phyloP scores from a whole-genome alignment of 257 asterid genomes.

The Linderniella brevidens region DNA sequence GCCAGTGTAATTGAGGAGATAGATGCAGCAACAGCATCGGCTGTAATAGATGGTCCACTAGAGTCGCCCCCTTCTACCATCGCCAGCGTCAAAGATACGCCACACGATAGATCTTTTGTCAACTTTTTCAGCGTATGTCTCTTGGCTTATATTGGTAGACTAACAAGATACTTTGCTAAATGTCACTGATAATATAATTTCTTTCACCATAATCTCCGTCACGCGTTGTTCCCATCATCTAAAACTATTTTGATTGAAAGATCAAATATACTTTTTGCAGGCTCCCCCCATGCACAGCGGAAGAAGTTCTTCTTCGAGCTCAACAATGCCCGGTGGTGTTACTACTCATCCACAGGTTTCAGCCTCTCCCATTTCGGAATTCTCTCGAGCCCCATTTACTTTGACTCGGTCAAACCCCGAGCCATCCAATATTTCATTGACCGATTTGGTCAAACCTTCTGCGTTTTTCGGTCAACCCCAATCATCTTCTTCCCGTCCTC shows the following conservation, averaged over 20 bases:
- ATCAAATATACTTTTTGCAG: conserved; percentile 18
- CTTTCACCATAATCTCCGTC: too few species aligned
- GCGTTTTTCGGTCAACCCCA: conserved; percentile 56
- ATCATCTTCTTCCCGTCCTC: conserved; percentile 38
- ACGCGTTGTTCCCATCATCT: too few species aligned
- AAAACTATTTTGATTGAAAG: too few species aligned
- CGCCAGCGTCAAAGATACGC: conserved; percentile 31
- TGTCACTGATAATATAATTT: too few species aligned
- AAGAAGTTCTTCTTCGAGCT: conserved; percentile 27
- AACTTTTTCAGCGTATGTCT: conserved; percentile 75
- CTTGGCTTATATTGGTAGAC: neutral
- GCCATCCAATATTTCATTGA: conserved; percentile 21
- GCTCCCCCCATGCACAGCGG: conserved; percentile 30
- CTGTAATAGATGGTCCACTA: conserved; percentile 76
- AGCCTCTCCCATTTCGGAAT: conserved; percentile 24
- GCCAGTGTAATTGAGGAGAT: conserved; percentile 86
- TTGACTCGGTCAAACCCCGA: conserved; percentile 41
- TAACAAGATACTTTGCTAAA: neutral
- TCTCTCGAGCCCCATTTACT: conserved; percentile 26
- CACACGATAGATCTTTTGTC: conserved; percentile 69
- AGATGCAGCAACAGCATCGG: conserved; percentile 79
- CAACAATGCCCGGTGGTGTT: conserved; percentile 21
- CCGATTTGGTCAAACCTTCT: conserved; percentile 83
- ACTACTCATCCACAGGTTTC: conserved; percentile 32
- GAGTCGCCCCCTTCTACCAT: conserved; percentile 52